These are phyloP conservation scores for Xylaria longipes DNA, from an alignment of 495 filamentous ascomycete genomes.

Conservation along the genomic window DNA sequence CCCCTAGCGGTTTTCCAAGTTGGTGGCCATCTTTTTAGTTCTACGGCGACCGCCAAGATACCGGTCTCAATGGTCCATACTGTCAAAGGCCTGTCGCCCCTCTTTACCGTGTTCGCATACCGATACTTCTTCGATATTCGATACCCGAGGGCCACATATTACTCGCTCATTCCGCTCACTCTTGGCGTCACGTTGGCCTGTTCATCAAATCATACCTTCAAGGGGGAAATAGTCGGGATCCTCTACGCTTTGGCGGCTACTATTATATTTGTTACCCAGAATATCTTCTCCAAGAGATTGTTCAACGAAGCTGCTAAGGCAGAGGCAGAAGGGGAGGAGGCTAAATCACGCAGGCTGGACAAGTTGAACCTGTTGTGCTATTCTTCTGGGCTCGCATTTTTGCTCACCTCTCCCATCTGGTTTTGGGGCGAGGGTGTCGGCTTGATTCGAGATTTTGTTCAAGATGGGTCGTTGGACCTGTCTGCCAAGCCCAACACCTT, in stretches of 20 bases:
- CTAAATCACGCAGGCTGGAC: slow-evolving; percentile 78
- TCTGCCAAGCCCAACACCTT: slow-evolving; percentile 67
- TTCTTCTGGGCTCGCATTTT: slow-evolving; percentile 87
- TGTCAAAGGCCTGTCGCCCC: slow-evolving; percentile 97
- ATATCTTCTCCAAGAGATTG: slow-evolving; percentile 98
- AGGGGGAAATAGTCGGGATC: slow-evolving; percentile 86
- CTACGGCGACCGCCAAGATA: slow-evolving; percentile 90
- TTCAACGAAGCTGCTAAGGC: slow-evolving; percentile 92
- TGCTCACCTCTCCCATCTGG: slow-evolving; percentile 93
- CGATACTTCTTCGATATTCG: slow-evolving; percentile 84
- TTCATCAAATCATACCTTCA: slow-evolving; percentile 75
- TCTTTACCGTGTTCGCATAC: slow-evolving; percentile 95
- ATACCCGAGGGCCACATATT: slow-evolving; percentile 87
- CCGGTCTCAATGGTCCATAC: slow-evolving; percentile 97
- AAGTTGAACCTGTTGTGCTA: slow-evolving; percentile 98
- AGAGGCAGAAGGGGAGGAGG: slow-evolving; percentile 69
- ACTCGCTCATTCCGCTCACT: slow-evolving; percentile 91
- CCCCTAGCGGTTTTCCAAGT: slow-evolving; percentile 93
- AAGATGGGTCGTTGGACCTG: slow-evolving; percentile 67
- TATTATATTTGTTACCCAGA: slow-evolving; percentile 96
- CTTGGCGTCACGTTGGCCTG: slow-evolving; percentile 94
- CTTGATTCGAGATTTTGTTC: slow-evolving; percentile 75
- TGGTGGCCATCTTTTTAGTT: slow-evolving; percentile 89
- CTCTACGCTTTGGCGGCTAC: slow-evolving; percentile 84
- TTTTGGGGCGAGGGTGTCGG: slow-evolving; percentile 84